phyloP scores from a whole-genome alignment of 2,329 filamentous ascomycete species.

The Pyricularia sp. region DNA sequence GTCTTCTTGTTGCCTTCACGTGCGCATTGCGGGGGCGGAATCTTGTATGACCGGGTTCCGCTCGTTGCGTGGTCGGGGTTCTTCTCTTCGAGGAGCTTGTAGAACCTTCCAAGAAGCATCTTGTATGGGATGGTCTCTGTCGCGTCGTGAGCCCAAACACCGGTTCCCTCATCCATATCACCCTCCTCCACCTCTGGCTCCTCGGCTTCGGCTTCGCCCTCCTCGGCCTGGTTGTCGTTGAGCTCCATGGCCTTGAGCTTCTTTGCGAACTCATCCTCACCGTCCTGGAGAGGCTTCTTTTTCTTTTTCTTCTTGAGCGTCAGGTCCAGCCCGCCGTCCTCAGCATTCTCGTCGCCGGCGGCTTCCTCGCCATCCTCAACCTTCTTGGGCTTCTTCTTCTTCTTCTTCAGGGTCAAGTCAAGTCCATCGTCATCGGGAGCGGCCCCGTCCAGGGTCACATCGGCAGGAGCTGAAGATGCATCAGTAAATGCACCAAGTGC shows the following conservation, averaged over 20 bases:
- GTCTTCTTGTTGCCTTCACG: constrained; percentile 99
- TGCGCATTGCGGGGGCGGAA: constrained; percentile 94
- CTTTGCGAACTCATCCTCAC: constrained; percentile 50
- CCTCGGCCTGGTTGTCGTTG: constrained; percentile 50
- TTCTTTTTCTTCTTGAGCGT: constrained; percentile 74
- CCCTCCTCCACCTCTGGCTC: constrained; percentile 36
- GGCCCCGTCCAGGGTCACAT: constrained; percentile 18
- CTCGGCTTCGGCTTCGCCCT: constrained; percentile 36
- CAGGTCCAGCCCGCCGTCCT: constrained; percentile 46
- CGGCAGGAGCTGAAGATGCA: constrained; percentile 24
- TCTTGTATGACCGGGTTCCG: constrained; percentile 95
- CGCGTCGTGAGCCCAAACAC: constrained; percentile 81
- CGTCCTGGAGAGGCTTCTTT: constrained; percentile 34
- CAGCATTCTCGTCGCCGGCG: constrained; percentile 43
- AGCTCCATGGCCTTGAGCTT: constrained; percentile 54
- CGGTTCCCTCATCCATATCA: constrained; percentile 79
- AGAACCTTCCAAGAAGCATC: constrained; percentile 84
- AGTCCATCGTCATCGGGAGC: constrained; percentile 40
- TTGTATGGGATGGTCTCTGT: constrained; percentile 73
- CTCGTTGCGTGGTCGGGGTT: constrained; percentile 91
- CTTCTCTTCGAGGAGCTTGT: constrained; percentile 86
- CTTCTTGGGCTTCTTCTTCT: constrained; percentile 56
- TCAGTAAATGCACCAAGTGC: constrained; percentile 48
- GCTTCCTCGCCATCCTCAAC: constrained; percentile 43
- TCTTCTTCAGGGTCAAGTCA: constrained; percentile 63